phyloP scores from a whole-genome alignment of 1,139 yeast species.

The Scheffersomyces titani region DNA sequence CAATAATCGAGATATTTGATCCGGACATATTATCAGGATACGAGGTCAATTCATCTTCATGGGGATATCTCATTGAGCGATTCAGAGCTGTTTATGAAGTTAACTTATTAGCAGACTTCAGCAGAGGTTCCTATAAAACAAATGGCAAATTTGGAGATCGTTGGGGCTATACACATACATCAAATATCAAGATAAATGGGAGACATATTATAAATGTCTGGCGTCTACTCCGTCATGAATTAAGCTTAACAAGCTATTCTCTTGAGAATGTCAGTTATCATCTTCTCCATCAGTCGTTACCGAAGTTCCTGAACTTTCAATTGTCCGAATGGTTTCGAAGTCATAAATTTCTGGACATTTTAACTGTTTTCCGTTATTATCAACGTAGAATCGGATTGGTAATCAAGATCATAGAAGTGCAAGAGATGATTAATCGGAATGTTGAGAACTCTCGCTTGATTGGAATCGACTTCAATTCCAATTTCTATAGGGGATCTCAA shows the following conservation, averaged over 20 bases:
- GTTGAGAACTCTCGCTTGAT: constrained; percentile 83
- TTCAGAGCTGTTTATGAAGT: constrained; percentile 45
- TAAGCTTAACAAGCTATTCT: constrained; percentile 66
- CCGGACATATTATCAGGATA: constrained; percentile 90
- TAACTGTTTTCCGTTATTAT: constrained; percentile 54
- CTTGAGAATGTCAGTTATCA: constrained; percentile 77
- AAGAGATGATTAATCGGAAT: constrained; percentile 69
- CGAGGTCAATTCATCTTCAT: constrained; percentile 76
- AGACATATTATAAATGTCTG: constrained; percentile 83
- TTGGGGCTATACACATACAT: constrained; percentile 84
- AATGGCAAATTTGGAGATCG: constrained; percentile 63
- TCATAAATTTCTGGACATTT: constrained; percentile 23
- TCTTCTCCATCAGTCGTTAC: constrained; percentile 64
- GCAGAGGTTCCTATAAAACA: constrained; percentile 49
- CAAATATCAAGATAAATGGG: constrained; percentile 70
- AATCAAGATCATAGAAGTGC: constrained; percentile 54
- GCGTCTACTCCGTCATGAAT: constrained; percentile 68
- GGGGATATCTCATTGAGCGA: constrained; percentile 88
- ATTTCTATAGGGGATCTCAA: constrained; percentile 88
- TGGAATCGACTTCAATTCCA: constrained; percentile 89
- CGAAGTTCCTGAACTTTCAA: constrained; percentile 54
- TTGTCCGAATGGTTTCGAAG: constrained; percentile 53
- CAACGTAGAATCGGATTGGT: constrained; percentile 44
- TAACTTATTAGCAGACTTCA: constrained; percentile 47
- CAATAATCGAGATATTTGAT: constrained; percentile 63